Percentiles rank a stretch among this genome's conserved stretches.
These are phyloP conservation scores for Tulasnella sp. DNA, from an alignment of 768 basidiomycete species.

Conservation along the genomic window DNA sequence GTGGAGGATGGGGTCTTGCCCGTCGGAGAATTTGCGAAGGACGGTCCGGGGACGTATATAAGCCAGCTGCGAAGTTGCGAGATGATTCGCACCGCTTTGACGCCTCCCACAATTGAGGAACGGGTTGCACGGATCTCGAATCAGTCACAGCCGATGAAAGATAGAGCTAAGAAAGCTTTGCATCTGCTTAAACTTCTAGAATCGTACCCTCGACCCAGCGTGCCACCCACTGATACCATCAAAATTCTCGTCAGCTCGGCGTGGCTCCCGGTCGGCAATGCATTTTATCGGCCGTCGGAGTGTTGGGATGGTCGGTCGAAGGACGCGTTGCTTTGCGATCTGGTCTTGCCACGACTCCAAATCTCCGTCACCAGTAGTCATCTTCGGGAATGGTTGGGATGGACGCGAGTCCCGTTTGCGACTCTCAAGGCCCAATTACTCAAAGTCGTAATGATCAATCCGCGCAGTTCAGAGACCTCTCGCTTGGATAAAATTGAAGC, in stretches of 20 bases:
- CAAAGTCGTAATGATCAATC: neutral
- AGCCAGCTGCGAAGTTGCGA: neutral
- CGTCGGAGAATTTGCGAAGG: neutral
- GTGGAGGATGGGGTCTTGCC: conserved; percentile 3
- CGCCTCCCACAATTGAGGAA: neutral
- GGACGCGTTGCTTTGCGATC: conserved; percentile 4
- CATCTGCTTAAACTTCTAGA: neutral
- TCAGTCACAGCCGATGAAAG: neutral
- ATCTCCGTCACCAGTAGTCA: neutral
- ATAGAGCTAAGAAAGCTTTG: neutral
- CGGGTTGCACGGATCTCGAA: neutral
- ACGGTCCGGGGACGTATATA: neutral
- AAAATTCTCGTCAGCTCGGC: neutral
- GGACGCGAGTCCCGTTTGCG: neutral
- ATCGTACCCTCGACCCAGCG: neutral
- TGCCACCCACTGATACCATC: neutral
- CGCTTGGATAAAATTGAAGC: neutral
- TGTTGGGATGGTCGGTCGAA: neutral
- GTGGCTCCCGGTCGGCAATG: neutral
- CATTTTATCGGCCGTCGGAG: neutral
- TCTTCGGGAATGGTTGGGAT: neutral
- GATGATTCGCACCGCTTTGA: neutral
- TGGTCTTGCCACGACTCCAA: neutral
- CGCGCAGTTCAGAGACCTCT: neutral
- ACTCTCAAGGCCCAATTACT: neutral